Evolutionary conservation across 148 eudicot genomes (phyloP).

Genomic region (Silene conica): DNA sequence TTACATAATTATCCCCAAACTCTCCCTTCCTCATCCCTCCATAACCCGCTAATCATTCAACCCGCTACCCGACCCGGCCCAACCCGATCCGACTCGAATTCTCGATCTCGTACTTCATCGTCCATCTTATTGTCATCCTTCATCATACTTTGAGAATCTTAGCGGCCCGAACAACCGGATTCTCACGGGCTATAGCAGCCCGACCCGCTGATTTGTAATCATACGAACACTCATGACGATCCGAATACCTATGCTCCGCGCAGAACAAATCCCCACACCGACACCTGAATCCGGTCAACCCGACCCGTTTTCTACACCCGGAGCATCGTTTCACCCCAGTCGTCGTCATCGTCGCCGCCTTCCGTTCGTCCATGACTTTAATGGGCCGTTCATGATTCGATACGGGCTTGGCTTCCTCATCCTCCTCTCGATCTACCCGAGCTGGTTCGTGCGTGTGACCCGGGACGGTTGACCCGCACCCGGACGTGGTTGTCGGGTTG

Average conservation of each 20-base stretch:
- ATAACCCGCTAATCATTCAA: neutral
- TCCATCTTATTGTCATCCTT: neutral
- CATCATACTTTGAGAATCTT: conserved; percentile 59
- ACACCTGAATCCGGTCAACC: conserved; percentile 69
- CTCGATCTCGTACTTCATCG: neutral
- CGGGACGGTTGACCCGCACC: neutral
- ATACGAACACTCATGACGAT: conserved; percentile 71
- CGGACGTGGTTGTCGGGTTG: neutral
- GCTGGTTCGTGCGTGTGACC: neutral
- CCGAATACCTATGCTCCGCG: conserved; percentile 68
- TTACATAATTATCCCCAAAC: neutral
- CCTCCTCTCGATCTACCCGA: conserved; percentile 16
- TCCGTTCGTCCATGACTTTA: neutral
- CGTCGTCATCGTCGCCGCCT: neutral
- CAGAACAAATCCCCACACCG: conserved; percentile 78
- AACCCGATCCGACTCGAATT: neutral
- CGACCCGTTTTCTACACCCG: conserved; percentile 64
- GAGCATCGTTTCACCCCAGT: conserved; percentile 46
- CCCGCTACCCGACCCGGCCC: neutral
- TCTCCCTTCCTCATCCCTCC: conserved; percentile 21
- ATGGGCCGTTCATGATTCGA: conserved; percentile 11
- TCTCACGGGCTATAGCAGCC: conserved; percentile 64
- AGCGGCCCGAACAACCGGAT: conserved; percentile 70
- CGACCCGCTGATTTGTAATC: conserved; percentile 74
- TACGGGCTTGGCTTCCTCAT: neutral